Evolutionary conservation across 2,329 filamentous ascomycete genomes (phyloP).

Genomic region (Nothopassalora personata): DNA sequence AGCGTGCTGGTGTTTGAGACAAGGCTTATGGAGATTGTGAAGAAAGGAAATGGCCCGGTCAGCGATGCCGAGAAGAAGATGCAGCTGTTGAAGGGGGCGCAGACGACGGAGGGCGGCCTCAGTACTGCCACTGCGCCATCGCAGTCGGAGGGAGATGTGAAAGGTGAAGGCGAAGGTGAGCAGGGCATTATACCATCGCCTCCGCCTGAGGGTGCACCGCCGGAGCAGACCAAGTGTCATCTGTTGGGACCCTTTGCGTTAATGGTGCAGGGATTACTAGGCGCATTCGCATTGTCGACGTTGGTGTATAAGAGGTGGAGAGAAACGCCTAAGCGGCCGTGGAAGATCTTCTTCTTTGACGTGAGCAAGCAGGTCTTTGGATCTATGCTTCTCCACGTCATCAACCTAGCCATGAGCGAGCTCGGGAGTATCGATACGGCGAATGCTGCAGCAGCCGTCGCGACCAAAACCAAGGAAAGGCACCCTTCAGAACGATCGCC

Average conservation of each 20-base stretch:
- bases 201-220: constrained; percentile 8
- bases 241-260: constrained; percentile 88
- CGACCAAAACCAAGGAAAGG: constrained; percentile 21
- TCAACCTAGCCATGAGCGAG: constrained; percentile 95
- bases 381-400: constrained; percentile 81
- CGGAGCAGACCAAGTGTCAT: constrained; percentile 66
- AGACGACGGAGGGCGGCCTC: constrained; percentile 16
- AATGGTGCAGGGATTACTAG: constrained; percentile 81
- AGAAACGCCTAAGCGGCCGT: constrained; percentile 81
- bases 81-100: constrained; percentile 1
- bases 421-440: constrained; percentile 76
- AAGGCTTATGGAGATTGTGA: constrained; percentile 77
- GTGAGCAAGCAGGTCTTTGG: constrained; percentile 96
- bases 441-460: constrained; percentile 45
- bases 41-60: constrained; percentile 43
- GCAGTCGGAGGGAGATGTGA: constrained; percentile 5
- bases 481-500: constrained; percentile 58
- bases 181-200: neutral
- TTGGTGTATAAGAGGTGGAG: constrained; percentile 91
- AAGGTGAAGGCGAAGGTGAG: constrained; percentile 11
- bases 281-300: constrained; percentile 73
- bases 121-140: constrained; percentile 26
- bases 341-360: constrained; percentile 98
- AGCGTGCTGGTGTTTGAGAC: constrained; percentile 89
- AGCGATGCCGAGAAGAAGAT: neutral